A percentile compares a stretch with the other conserved stretches of the same genome.
phyloP scores from a whole-genome alignment of 768 basidiomycete genomes.

The Paxillus ammoniavirescens region DNA sequence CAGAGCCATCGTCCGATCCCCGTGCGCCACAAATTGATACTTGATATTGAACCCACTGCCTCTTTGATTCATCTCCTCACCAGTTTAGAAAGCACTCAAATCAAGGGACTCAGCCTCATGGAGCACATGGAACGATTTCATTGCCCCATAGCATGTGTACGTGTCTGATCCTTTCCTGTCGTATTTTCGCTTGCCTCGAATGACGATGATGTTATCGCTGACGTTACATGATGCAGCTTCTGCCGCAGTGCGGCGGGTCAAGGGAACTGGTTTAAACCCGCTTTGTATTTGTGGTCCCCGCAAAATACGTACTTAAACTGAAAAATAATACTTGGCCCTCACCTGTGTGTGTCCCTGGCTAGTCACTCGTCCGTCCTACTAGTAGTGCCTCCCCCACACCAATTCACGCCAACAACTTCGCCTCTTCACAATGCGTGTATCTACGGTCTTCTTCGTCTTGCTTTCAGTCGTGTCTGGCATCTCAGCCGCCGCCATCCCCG shows the following conservation, averaged over 20 bases:
- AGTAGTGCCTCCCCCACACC: neutral
- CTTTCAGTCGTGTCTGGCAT: conserved; percentile 12
- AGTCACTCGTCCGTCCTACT: neutral
- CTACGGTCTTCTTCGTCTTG: conserved; percentile 1
- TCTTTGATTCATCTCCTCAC: too few relatives aligned
- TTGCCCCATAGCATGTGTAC: neutral
- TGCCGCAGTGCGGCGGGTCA: neutral
- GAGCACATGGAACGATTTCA: neutral
- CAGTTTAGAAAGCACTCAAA: too few relatives aligned
- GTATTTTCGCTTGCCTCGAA: conserved; percentile 2
- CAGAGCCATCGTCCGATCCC: too few relatives aligned
- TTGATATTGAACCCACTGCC: too few relatives aligned
- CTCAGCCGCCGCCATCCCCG: conserved; percentile 13
- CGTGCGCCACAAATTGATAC: too few relatives aligned
- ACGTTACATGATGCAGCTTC: conserved; percentile 6
- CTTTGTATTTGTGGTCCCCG: conserved; percentile 2
- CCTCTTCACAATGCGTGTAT: conserved; percentile 15
- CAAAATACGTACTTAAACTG: conserved; percentile 1
- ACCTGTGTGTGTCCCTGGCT: neutral
- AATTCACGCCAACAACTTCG: neutral
- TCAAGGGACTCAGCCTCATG: neutral
- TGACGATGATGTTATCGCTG: neutral
- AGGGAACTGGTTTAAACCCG: conserved; percentile 10
- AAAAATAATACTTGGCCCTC: neutral
- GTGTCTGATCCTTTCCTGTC: neutral